A percentile compares a stretch with the other conserved stretches of the same genome.
phyloP scores from a whole-genome alignment of 352 stramenopile genomes.

The Pythium sp. region DNA sequence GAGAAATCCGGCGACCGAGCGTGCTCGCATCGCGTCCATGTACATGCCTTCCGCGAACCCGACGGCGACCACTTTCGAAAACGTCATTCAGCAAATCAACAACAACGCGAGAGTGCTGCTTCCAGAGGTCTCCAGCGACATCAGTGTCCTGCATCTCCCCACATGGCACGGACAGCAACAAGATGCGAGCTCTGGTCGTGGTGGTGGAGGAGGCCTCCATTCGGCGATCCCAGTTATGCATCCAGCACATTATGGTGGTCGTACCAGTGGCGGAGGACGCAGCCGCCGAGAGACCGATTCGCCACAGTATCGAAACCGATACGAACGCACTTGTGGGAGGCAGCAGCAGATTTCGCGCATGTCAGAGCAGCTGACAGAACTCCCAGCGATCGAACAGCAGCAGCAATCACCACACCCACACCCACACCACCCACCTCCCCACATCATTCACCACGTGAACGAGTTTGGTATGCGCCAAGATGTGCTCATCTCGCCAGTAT shows the following conservation, averaged over 20 bases:
- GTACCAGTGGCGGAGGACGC: not conserved
- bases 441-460: slow-evolving; percentile 66
- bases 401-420: not conserved
- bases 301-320: slow-evolving; percentile 1
- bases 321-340: slow-evolving; percentile 9
- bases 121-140: slow-evolving; percentile 39
- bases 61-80: slow-evolving; percentile 22
- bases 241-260: not conserved
- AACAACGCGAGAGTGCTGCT: slow-evolving; percentile 41
- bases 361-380: not conserved
- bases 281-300: not conserved
- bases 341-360: not conserved
- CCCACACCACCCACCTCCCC: slow-evolving; percentile 11
- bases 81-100: slow-evolving; percentile 64
- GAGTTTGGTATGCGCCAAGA: slow-evolving; percentile 60
- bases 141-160: slow-evolving; percentile 10
- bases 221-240: slow-evolving; percentile 7
- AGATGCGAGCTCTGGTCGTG: not conserved
- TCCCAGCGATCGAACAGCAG: slow-evolving; percentile 12
- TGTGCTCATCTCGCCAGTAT: slow-evolving; percentile 54
- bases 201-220: not conserved
- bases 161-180: not conserved
- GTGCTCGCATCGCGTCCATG: slow-evolving; percentile 39
- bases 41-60: slow-evolving; percentile 41
- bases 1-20: slow-evolving; percentile 63